Percentiles rank a stretch among this genome's conserved stretches.
Evolutionary conservation across 1,284 basidiomycete species (phyloP).

Genomic region (Moniliophthora roreri): DNA sequence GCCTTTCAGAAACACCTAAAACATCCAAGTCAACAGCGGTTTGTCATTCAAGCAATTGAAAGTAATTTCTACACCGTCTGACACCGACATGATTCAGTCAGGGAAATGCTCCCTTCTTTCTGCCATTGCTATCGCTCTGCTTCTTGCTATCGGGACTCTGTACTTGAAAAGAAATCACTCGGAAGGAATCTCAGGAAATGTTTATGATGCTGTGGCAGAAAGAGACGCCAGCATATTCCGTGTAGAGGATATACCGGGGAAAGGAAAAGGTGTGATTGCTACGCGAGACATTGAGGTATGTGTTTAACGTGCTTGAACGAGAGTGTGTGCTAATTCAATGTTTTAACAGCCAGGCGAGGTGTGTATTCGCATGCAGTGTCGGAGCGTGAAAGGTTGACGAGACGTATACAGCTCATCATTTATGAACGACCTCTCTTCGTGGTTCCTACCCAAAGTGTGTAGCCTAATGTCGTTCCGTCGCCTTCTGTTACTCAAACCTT

Average conservation of each 20-base stretch:
- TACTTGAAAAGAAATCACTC: neutral
- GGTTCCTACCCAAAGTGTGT: slow-evolving; percentile 48
- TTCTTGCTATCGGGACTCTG: too few species aligned
- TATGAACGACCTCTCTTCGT: slow-evolving; percentile 54
- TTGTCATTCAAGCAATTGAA: too few species aligned
- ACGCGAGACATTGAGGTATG: slow-evolving; percentile 35
- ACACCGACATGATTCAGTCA: too few species aligned
- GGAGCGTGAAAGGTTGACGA: neutral
- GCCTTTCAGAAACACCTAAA: too few species aligned
- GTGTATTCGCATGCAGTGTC: neutral
- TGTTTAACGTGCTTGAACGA: neutral
- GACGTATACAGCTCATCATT: slow-evolving; percentile 48
- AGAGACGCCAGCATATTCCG: slow-evolving; percentile 22
- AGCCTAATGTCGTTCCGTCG: neutral
- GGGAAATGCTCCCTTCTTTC: too few species aligned
- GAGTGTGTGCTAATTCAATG: neutral
- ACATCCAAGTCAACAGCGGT: too few species aligned
- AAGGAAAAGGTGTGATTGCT: slow-evolving; percentile 41
- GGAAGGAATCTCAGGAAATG: neutral
- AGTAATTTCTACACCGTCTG: too few species aligned
- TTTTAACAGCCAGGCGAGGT: neutral
- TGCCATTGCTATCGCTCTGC: too few species aligned
- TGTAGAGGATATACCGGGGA: slow-evolving; percentile 35
- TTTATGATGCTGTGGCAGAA: neutral
- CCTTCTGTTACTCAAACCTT: neutral